phyloP scores from a whole-genome alignment of 345 rosid genomes.

The Rhodamnia argentea region DNA sequence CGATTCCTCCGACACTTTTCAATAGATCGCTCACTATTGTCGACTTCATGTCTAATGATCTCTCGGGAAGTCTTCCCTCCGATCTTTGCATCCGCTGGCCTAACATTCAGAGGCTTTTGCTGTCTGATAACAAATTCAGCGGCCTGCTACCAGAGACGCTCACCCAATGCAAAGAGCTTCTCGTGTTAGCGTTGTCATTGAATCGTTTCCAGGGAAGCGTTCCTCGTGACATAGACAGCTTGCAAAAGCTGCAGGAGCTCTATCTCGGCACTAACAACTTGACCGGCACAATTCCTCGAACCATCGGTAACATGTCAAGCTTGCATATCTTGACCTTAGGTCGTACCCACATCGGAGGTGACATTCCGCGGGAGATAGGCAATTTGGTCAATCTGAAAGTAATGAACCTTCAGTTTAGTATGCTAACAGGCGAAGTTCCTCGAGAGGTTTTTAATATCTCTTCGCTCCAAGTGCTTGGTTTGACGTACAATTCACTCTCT shows the following conservation, averaged over 20 bases:
- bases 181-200: rapidly evolving
- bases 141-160: not conserved
- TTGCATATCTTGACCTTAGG: not conserved
- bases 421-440: not conserved
- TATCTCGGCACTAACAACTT: rapidly evolving
- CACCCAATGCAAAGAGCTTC: not conserved
- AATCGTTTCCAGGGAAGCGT: not conserved
- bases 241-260: not conserved
- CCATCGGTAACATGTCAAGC: not conserved
- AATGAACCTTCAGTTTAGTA: not conserved
- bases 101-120: not conserved
- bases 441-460: not conserved
- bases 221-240: not conserved
- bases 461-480: not conserved
- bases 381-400: not conserved
- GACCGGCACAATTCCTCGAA: not conserved
- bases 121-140: not conserved
- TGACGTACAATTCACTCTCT: not conserved
- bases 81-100: not conserved
- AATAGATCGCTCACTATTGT: not conserved
- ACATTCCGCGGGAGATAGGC: not conserved
- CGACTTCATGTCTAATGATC: rapidly evolving
- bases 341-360: rapidly evolving
- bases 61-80: not conserved
- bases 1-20: not conserved